Conservation (phyloP, 495 filamentous ascomycete species). For the Choiromyces venosus region DNA sequence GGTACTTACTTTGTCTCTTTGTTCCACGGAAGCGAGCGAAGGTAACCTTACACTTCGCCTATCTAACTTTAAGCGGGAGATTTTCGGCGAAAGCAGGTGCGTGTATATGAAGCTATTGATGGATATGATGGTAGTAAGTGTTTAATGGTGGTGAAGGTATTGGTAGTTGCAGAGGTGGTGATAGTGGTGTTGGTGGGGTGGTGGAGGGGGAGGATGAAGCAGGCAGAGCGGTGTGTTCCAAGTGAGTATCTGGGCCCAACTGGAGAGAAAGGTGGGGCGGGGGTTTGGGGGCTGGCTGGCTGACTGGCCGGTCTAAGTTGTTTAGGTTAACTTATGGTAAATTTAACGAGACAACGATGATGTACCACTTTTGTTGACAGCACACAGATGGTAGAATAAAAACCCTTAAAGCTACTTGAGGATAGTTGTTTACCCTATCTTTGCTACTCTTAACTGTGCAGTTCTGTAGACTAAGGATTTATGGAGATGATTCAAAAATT, state of each 20-base stretch:
- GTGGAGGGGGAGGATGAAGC: conserved; percentile 8
- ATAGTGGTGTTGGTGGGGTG: conserved; percentile 11
- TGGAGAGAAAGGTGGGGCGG: conserved; percentile 11
- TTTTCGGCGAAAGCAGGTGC: neutral
- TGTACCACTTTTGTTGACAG: neutral
- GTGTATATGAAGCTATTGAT: neutral
- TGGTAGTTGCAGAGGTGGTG: neutral
- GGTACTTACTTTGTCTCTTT: neutral
- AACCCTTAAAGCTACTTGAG: neutral
- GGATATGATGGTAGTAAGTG: neutral
- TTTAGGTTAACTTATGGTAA: neutral
- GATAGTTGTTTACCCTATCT: neutral
- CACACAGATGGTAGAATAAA: neutral
- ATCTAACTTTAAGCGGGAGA: neutral
- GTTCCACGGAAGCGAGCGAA: neutral
- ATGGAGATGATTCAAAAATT: neutral
- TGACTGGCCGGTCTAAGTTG: neutral
- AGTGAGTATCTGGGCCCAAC: neutral
- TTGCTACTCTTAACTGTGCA: neutral
- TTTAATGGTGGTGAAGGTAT: neutral
- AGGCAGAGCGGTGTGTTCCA: neutral
- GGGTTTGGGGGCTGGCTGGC: conserved; percentile 10
- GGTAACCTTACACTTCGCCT: neutral
- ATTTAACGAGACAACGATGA: neutral
- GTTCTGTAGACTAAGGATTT: too few species aligned